Conservation (phyloP, 2,329 filamentous ascomycete species). For the Neonectria hederae region DNA sequence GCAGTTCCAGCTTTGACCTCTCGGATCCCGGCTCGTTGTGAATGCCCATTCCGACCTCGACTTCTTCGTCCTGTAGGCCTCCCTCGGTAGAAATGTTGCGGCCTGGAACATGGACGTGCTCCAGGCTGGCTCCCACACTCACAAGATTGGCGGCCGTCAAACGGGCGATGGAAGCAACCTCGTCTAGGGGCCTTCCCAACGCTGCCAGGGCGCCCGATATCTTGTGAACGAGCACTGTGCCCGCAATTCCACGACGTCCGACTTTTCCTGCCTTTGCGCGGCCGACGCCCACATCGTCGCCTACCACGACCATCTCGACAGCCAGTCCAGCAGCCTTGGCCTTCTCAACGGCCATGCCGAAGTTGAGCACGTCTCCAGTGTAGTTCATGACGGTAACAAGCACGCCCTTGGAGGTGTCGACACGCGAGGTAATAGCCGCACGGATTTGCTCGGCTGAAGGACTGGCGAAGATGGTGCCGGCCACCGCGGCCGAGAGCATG, state of each 20-base stretch:
- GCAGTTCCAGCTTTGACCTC: slow-evolving; percentile 61
- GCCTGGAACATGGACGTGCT: slow-evolving; percentile 94
- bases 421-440: slow-evolving; percentile 75
- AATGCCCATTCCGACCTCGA: slow-evolving; percentile 80
- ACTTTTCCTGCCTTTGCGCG: slow-evolving; percentile 87
- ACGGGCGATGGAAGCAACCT: slow-evolving; percentile 78
- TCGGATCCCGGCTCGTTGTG: slow-evolving; percentile 74
- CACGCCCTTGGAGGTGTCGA: slow-evolving; percentile 77
- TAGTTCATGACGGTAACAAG: slow-evolving; percentile 97
- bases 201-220: slow-evolving; percentile 86
- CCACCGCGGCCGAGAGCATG: slow-evolving; percentile 81
- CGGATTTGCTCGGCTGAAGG: slow-evolving; percentile 86
- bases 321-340: slow-evolving; percentile 80
- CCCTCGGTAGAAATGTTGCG: slow-evolving; percentile 69
- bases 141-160: slow-evolving; percentile 80
- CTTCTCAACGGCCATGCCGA: slow-evolving; percentile 93
- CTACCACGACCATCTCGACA: slow-evolving; percentile 91
- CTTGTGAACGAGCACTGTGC: slow-evolving; percentile 92
- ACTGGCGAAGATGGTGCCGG: slow-evolving; percentile 87
- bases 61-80: slow-evolving; percentile 62
- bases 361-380: slow-evolving; percentile 89
- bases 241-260: slow-evolving; percentile 88
- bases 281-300: slow-evolving; percentile 91
- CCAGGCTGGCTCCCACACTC: slow-evolving; percentile 84
- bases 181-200: slow-evolving; percentile 70